phyloP scores from a whole-genome alignment of 257 asterid species.

The Ilex aquifolium region DNA sequence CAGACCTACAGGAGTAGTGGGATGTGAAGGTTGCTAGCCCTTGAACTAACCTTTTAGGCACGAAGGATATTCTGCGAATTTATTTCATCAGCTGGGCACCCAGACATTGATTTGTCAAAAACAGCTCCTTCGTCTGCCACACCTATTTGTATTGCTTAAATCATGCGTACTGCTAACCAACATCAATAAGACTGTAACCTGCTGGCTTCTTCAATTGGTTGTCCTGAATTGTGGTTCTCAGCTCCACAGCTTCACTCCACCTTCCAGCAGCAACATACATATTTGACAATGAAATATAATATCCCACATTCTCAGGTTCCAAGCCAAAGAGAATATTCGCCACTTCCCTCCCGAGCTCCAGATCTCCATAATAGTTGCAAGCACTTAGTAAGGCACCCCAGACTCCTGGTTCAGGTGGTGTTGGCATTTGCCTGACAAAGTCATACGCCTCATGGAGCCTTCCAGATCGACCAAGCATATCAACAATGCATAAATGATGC shows the following conservation, averaged over 20 bases:
- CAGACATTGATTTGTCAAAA: too few relatives aligned
- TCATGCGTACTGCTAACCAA: constrained; percentile 17
- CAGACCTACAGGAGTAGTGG: too few relatives aligned
- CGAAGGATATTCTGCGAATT: too few relatives aligned
- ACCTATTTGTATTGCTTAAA: too few relatives aligned
- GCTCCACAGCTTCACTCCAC: constrained; percentile 67
- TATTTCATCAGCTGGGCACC: too few relatives aligned
- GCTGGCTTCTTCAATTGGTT: constrained; percentile 42
- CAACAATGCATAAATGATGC: constrained; percentile 55
- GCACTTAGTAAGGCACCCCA: constrained; percentile 71
- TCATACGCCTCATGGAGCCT: constrained; percentile 40
- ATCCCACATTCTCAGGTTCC: constrained; percentile 58
- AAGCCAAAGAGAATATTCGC: constrained; percentile 35
- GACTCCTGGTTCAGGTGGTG: constrained; percentile 29
- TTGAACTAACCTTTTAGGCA: too few relatives aligned
- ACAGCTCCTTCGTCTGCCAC: too few relatives aligned
- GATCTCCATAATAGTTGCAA: constrained; percentile 50
- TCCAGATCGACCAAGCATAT: constrained; percentile 60
- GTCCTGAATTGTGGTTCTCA: constrained; percentile 41
- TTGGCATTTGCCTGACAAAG: constrained; percentile 33
- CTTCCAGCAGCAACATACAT: constrained; percentile 58
- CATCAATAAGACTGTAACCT: constrained; percentile 48
- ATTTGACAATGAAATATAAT: constrained; percentile 45
- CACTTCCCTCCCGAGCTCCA: constrained; percentile 53
- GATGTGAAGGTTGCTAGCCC: too few relatives aligned